These are phyloP conservation scores for Erodium chrysanthum DNA, from an alignment of 441 rosid genomes.

Conservation along the genomic window DNA sequence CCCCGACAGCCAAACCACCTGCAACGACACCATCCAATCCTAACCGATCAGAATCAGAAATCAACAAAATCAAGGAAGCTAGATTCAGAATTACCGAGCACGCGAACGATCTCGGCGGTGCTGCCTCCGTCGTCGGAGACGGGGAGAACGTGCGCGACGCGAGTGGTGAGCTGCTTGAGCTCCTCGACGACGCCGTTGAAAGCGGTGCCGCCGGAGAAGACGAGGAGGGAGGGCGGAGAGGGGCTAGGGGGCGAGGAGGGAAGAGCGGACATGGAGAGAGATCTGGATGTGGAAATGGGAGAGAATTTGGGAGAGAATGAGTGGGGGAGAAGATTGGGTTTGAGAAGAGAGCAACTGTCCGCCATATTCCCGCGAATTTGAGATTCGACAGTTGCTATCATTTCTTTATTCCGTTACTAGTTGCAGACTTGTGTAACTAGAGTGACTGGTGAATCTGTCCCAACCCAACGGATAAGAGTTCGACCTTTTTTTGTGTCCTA, in stretches of 20 bases:
- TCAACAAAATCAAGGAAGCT: neutral
- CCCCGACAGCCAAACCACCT: slow-evolving; percentile 98
- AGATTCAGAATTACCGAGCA: slow-evolving; percentile 43
- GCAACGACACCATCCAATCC: neutral
- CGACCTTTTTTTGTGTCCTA: too few species aligned
- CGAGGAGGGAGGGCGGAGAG: slow-evolving; percentile 59
- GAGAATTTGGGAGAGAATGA: neutral
- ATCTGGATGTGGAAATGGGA: slow-evolving; percentile 13
- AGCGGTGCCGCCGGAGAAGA: slow-evolving; percentile 92
- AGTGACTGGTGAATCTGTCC: neutral
- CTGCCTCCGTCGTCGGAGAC: slow-evolving; percentile 97
- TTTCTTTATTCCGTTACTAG: neutral
- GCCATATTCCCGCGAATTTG: slow-evolving; percentile 42
- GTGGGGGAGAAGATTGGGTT: slow-evolving; percentile 5
- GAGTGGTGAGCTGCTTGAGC: slow-evolving; percentile 67
- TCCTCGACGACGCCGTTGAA: slow-evolving; percentile 95
- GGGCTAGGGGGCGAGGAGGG: slow-evolving; percentile 23
- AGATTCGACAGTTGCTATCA: slow-evolving; percentile 6
- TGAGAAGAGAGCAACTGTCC: slow-evolving; percentile 21
- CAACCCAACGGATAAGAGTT: neutral
- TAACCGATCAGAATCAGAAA: neutral
- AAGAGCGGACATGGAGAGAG: slow-evolving; percentile 27
- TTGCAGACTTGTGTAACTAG: neutral
- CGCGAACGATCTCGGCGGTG: slow-evolving; percentile 92
- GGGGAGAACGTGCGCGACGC: slow-evolving; percentile 85